These are phyloP conservation scores for Cynanchum wilfordii DNA, from an alignment of 257 asterid species.

Conservation along the genomic window DNA sequence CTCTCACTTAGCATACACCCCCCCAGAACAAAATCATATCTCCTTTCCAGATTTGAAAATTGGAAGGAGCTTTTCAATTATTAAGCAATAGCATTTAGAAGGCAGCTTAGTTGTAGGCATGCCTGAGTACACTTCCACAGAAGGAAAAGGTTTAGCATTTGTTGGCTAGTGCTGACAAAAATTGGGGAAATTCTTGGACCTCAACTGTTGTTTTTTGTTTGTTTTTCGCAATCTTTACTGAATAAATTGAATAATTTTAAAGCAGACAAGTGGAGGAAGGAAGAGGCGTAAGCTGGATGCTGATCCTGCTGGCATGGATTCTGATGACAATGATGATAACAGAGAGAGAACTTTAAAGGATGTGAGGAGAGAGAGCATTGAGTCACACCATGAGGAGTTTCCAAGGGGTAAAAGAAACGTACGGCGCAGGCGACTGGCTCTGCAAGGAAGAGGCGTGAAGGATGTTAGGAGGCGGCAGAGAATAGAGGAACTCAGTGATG, in stretches of 20 bases:
- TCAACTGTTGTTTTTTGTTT: not conserved
- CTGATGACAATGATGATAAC: conserved; percentile 65
- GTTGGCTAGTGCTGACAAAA: not conserved
- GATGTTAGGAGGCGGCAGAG: conserved; percentile 55
- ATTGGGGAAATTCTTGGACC: not conserved
- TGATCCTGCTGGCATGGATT: conserved; percentile 52
- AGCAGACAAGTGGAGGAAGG: conserved; percentile 68
- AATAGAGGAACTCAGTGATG: conserved; percentile 64
- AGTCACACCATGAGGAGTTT: conserved; percentile 71
- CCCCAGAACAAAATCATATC: too few relatives aligned
- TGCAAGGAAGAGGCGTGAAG: conserved; percentile 55
- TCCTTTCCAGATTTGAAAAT: not conserved
- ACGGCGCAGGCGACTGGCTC: conserved; percentile 68
- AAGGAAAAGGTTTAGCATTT: not conserved
- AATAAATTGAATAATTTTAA: conserved; percentile 16
- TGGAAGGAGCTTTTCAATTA: not conserved
- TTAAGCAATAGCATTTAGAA: not conserved
- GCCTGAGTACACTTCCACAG: not conserved
- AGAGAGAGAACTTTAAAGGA: conserved; percentile 34
- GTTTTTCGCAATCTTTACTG: not conserved
- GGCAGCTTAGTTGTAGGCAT: not conserved
- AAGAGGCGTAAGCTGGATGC: conserved; percentile 69
- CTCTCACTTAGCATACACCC: too few relatives aligned
- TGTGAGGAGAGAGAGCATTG: conserved; percentile 45
- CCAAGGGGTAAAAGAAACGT: conserved; percentile 88